These are phyloP conservation scores for Austroboletus novae-zelandiae DNA, from an alignment of 1,284 basidiomycete species.

Conservation along the genomic window DNA sequence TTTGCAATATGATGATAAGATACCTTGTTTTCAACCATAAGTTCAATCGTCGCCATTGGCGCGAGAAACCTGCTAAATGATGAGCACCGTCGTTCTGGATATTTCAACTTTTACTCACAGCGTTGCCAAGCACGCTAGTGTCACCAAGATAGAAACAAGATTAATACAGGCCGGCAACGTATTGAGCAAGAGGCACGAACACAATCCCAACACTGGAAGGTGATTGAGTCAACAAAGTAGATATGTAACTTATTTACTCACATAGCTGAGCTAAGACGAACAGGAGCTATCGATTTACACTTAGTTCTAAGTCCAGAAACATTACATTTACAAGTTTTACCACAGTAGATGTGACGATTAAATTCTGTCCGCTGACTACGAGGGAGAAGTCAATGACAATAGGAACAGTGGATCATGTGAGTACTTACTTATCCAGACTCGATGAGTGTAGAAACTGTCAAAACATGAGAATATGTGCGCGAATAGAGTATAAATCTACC, in stretches of 20 bases:
- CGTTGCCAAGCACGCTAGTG: background rate
- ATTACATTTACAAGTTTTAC: constrained; percentile 8
- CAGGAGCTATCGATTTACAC: constrained; percentile 6
- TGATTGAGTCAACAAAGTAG: background rate
- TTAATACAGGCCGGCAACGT: background rate
- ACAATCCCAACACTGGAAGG: constrained; percentile 14
- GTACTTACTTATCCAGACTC: constrained; percentile 28
- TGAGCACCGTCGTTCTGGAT: background rate
- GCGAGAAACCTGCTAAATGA: constrained; percentile 4
- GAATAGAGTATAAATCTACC: constrained; percentile 2
- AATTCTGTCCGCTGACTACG: constrained; percentile 24
- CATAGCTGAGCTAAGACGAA: constrained; percentile 10
- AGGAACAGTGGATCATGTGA: background rate
- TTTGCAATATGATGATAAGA: too few species aligned
- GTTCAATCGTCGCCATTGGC: constrained; percentile 3
- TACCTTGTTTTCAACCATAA: constrained; percentile 6
- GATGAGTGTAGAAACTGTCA: constrained; percentile 25
- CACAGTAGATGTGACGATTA: constrained; percentile 13
- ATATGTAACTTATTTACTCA: constrained; percentile 5
- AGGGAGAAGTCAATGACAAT: background rate
- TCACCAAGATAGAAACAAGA: background rate
- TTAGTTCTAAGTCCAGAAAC: background rate
- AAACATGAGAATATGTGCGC: background rate
- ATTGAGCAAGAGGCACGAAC: constrained; percentile 12
- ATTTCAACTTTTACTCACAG: constrained; percentile 3